Base-by-base conservation (phyloP, 2,329 filamentous ascomycete species). In the Dothideomycetidae sp. region DNA sequence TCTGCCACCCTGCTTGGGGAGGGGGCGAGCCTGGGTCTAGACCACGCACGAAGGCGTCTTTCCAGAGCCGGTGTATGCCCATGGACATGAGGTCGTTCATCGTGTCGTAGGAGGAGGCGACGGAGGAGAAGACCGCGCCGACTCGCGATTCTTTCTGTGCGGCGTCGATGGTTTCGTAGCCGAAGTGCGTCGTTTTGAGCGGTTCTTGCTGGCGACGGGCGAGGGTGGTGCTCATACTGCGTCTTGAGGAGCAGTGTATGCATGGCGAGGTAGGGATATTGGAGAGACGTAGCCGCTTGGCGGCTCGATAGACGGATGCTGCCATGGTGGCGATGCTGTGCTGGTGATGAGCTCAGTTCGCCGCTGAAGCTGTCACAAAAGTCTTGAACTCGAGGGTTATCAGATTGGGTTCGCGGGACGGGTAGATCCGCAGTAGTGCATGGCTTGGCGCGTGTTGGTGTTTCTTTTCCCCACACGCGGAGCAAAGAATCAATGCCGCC, bases 11-110 rank as follows among this genome's bases (percentile, higher is more conserved):
- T 36, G 63, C 56, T 1, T 17, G n/a, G n/a, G 39, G 40, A 9
- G 75, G 59, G 49, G 18, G 39, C 10, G 66, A 60, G 4, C 65
- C 63, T 0, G 90, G 88, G 57, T 94, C 90, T 19, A 98, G 73
- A 21, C 78, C 79, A 48, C 82, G 78, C 31, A 98, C 88, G 59
- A 96, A 98, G 62, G 93, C 78, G 61, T 96, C 88, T 66, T 81
- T 98, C 90, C 90, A 98, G 26, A 98, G 66, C 30, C 90, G 81
- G 60, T 98, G 90, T 62, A 93, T 86, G 39, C 90, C 90, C 33
- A 98, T 73, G 5, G 90, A 96, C 90, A 98, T 98, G 48, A 96
- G 71, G 59, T 98, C 90, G 64, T 98, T 98, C 90, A 98, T 98
- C 44, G 78, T 80, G 60, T 98, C 90, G 63, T 98, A 98, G 12